Evolutionary conservation across 495 filamentous ascomycete genomes (phyloP), one percentile per base, ranked within the genome.

Genomic region (Penicillium dipodomyicola): DNA sequence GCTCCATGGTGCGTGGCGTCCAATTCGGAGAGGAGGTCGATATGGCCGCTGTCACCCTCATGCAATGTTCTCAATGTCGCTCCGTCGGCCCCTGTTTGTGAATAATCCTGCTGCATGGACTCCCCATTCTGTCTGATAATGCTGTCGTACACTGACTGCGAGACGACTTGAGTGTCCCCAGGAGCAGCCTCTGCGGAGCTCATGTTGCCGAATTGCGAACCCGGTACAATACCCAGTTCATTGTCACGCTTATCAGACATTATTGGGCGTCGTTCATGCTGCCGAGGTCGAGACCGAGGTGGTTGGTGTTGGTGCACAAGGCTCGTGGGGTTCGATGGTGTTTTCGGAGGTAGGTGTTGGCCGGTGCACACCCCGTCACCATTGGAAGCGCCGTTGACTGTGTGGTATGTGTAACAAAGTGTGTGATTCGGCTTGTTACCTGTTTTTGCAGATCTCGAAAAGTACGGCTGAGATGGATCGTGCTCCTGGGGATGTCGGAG

Each of bases 141-240:
- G 35, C 72, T 72, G 50, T 80, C 78, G 53, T 74, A 80, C n/a
- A 81, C 72, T 25, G 75, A 78, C 62, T 80, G 80, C 11, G 80
- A 81, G 29, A 80, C 67, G 5, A 77, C 72, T 58, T 82, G 79
- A n/a, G 80, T 82, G 59, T 81, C 79, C 11, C 76, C 72, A 22
- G 73, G 72, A 8, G 65, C 55, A 33, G 59, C 55, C 14, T 75
- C 72, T 17, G 59, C 67, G 22, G 67, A 65, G 45, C 65, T 63
- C 74, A 78, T 76, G 37, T 68, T 71, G 29, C 49, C 61, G 17
- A 58, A 23, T 27, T 57, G 57, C 43, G 57, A 60, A 17, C 35
- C 54, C 27, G 51, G 45, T 2, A 49, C 43, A n/a, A 17, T 19
- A 33, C 48, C 52, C 17, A 35, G 37, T 37, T 63, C 55, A 22